Conservation (phyloP, 441 rosid genomes). For the Euphorbia corollata region DNA sequence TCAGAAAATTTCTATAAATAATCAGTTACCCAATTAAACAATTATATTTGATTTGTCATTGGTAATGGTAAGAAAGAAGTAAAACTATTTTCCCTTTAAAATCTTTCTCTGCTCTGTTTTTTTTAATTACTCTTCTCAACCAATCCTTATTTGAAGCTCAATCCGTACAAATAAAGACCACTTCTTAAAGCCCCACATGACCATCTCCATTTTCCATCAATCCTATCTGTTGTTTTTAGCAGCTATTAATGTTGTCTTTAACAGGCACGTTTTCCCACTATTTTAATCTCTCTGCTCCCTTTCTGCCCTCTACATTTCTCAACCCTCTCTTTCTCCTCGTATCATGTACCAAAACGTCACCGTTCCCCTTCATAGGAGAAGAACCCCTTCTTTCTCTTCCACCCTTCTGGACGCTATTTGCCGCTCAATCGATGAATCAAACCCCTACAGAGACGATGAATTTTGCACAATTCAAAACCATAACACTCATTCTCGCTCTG, state of each 20-base stretch:
- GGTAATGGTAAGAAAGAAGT: too few species aligned
- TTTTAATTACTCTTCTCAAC: background rate
- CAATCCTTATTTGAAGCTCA: too few species aligned
- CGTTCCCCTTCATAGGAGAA: slow-evolving; percentile 40
- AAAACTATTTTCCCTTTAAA: slow-evolving; percentile 15
- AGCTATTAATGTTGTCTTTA: slow-evolving; percentile 55
- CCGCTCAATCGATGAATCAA: slow-evolving; percentile 60
- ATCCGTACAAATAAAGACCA: too few species aligned
- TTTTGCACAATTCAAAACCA: slow-evolving; percentile 20
- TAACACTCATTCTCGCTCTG: slow-evolving; percentile 9
- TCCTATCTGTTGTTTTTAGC: slow-evolving; percentile 28
- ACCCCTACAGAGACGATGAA: slow-evolving; percentile 10
- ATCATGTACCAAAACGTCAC: slow-evolving; percentile 33
- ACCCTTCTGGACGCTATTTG: slow-evolving; percentile 62
- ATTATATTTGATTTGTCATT: too few species aligned
- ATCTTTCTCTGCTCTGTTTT: slow-evolving; percentile 7
- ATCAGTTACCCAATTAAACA: too few species aligned
- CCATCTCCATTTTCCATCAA: slow-evolving; percentile 2
- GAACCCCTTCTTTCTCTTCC: slow-evolving; percentile 80
- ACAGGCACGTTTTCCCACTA: slow-evolving; percentile 37
- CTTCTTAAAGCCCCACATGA: too few species aligned
- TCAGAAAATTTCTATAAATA: too few species aligned
- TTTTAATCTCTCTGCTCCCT: slow-evolving; percentile 20
- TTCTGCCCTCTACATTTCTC: slow-evolving; percentile 18
- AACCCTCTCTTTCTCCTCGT: slow-evolving; percentile 1